Conservation (phyloP, 305 asterid species). For the Ajuga reptans region DNA sequence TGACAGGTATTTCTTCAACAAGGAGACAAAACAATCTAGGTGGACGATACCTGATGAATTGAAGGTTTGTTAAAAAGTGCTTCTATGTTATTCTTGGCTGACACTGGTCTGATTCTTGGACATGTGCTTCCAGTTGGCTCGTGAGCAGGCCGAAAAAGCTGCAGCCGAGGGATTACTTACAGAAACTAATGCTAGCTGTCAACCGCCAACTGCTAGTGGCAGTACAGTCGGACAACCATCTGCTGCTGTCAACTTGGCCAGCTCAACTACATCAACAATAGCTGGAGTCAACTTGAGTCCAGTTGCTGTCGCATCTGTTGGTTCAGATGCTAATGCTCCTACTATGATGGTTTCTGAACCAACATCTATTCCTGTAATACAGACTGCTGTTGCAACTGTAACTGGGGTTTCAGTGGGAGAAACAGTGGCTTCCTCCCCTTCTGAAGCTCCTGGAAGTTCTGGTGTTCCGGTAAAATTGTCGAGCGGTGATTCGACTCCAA, state of each 20-base stretch:
- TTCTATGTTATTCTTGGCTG: slow-evolving; percentile 8
- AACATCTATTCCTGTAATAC: slow-evolving; percentile 37
- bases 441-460: slow-evolving; percentile 36
- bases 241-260: slow-evolving; percentile 33
- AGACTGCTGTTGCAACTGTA: slow-evolving; percentile 33
- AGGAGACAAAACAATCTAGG: slow-evolving; percentile 88
- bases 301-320: slow-evolving; percentile 43
- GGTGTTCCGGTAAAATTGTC: slow-evolving; percentile 33
- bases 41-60: slow-evolving; percentile 96
- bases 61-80: slow-evolving; percentile 46
- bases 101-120: slow-evolving; percentile 27
- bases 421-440: slow-evolving; percentile 39
- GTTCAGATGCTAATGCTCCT: slow-evolving; percentile 45
- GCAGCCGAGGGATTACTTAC: slow-evolving; percentile 47
- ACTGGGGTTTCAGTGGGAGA: slow-evolving; percentile 38
- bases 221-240: slow-evolving; percentile 47
- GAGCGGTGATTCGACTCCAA: slow-evolving; percentile 29
- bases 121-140: slow-evolving; percentile 65
- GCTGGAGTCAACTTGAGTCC: slow-evolving; percentile 52
- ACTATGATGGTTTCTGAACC: slow-evolving; percentile 44
- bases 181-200: slow-evolving; percentile 34
- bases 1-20: slow-evolving; percentile 86
- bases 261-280: slow-evolving; percentile 37
- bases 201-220: slow-evolving; percentile 36
- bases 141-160: slow-evolving; percentile 76